phyloP scores from a whole-genome alignment of 1,284 basidiomycete species.

The Cryptococcus neoformans region DNA sequence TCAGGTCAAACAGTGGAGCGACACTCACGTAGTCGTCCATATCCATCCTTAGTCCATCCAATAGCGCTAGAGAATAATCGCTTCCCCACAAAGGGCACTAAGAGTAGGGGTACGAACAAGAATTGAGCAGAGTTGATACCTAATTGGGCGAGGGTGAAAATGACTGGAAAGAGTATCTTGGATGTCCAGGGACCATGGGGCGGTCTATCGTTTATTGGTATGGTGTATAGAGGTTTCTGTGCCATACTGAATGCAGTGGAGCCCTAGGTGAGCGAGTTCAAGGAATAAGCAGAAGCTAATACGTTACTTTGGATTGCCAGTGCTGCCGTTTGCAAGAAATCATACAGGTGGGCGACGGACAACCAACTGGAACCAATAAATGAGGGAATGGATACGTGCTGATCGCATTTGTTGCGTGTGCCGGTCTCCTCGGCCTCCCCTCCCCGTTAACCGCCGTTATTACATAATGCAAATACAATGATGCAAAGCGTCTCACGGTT shows the following conservation, averaged over 20 bases:
- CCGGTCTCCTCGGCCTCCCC: too few species aligned
- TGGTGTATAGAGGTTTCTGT: conserved; percentile 47
- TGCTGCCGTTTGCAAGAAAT: too few species aligned
- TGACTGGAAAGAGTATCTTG: conserved; percentile 57
- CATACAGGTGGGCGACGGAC: too few species aligned
- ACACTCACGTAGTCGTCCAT: conserved; percentile 66
- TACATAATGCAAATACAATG: too few species aligned
- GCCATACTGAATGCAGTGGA: conserved; percentile 3
- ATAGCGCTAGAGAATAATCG: conserved; percentile 64
- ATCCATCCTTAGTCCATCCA: conserved; percentile 75
- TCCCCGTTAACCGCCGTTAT: too few species aligned
- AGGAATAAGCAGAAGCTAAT: too few species aligned
- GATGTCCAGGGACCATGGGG: conserved; percentile 57
- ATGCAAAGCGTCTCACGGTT: too few species aligned
- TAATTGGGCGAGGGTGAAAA: conserved; percentile 66
- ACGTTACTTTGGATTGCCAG: too few species aligned
- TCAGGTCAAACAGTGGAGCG: conserved; percentile 3
- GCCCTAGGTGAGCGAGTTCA: too few species aligned
- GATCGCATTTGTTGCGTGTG: too few species aligned
- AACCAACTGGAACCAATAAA: too few species aligned
- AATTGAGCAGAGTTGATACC: conserved; percentile 70
- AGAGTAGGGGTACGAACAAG: conserved; percentile 59
- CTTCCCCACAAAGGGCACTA: conserved; percentile 44
- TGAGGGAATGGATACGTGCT: too few species aligned
- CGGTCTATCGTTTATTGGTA: conserved; percentile 62